Evolutionary conservation across 768 basidiomycete species (phyloP).

Genomic region (Kwoniella mangroviensis): DNA sequence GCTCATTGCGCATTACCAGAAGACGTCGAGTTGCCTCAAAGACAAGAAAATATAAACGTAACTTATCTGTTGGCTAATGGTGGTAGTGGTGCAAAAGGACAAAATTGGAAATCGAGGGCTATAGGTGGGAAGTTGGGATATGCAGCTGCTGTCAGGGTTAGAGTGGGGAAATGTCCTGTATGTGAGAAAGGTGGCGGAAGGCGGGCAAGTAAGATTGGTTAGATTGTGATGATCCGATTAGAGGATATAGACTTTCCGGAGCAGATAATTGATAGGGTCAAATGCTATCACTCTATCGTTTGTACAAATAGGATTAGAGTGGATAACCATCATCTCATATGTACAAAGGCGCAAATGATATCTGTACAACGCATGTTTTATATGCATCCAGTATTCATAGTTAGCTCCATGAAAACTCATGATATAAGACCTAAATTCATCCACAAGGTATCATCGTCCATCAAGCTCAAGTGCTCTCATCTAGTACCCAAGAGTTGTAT

Average conservation of each 20-base stretch:
- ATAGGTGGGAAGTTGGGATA: conserved; percentile 76
- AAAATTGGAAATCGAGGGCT: conserved; percentile 28
- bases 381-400: no score
- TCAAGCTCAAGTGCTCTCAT: no score
- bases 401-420: no score
- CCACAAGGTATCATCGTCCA: no score
- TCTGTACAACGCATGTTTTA: no score
- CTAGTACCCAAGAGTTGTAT: no score
- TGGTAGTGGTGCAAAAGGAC: conserved; percentile 11
- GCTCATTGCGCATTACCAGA: conserved; percentile 72
- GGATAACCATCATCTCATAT: no score
- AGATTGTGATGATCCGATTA: not conserved
- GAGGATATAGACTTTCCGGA: not conserved
- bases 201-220: conserved; percentile 1
- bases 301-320: no score
- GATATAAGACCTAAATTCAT: no score
- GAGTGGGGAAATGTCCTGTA: conserved; percentile 76
- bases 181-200: conserved; percentile 60
- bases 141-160: conserved; percentile 71
- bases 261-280: no score
- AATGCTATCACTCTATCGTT: no score
- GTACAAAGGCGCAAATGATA: no score
- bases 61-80: conserved; percentile 61
- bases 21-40: conserved; percentile 66
- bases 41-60: conserved; percentile 65